A percentile compares a stretch with the other conserved stretches of the same genome.
These are phyloP conservation scores for Pinus tabuliformis DNA, from an alignment of 75 land plant genomes.

Conservation along the genomic window DNA sequence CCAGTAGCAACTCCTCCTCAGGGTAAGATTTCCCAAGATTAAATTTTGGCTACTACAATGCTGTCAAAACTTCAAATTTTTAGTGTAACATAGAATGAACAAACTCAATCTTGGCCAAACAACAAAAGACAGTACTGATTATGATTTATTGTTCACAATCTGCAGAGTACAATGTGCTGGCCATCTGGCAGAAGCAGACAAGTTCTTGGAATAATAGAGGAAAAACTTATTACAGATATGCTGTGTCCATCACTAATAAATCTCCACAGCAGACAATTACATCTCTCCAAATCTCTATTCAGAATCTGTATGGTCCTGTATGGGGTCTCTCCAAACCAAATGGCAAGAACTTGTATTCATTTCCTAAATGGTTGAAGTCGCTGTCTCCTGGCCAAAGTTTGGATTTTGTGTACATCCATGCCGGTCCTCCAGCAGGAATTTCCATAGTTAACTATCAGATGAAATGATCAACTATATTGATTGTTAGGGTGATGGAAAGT, in stretches of 20 bases:
- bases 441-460: neutral
- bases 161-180: neutral
- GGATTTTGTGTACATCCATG: neutral
- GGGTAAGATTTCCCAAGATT: neutral
- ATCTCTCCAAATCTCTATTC: neutral
- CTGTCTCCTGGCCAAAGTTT: neutral
- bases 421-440: neutral
- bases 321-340: neutral
- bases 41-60: too few species aligned
- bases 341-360: neutral
- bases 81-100: too few species aligned
- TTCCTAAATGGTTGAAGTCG: neutral
- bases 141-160: neutral
- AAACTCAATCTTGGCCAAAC: too few species aligned
- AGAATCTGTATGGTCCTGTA: neutral
- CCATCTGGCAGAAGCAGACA: neutral
- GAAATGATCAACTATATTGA: neutral
- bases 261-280: neutral
- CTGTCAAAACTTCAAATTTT: too few species aligned
- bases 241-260: neutral
- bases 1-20: neutral
- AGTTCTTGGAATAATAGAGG: neutral
- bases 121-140: neutral
- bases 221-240: neutral
- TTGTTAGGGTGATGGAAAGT: neutral